A percentile compares a stretch with the other conserved stretches of the same genome.
Evolutionary conservation across 805 yeast genomes (phyloP).

Genomic region (Suhomyces sp.): DNA sequence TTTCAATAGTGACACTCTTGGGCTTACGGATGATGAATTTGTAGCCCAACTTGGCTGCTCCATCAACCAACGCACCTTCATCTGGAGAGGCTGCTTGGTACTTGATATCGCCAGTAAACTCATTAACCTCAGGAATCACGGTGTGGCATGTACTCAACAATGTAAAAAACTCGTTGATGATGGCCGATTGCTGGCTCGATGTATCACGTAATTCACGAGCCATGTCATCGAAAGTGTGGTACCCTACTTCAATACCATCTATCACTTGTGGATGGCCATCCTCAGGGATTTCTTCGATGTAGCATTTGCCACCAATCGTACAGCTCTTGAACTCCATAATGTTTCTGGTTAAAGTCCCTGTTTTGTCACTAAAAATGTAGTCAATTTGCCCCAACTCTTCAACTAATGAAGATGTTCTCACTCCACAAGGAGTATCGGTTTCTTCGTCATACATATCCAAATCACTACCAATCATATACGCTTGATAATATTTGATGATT

Average conservation of each 20-base stretch:
- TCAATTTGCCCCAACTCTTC: slow-evolving; percentile 98
- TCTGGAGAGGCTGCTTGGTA: slow-evolving; percentile 99
- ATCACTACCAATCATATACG: slow-evolving; percentile 89
- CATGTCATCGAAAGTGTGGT: slow-evolving; percentile 65
- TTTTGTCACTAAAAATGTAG: slow-evolving; percentile 93
- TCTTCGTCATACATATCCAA: slow-evolving; percentile 86
- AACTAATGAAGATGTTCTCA: slow-evolving; percentile 90
- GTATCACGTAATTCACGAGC: slow-evolving; percentile 43
- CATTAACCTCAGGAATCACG: slow-evolving; percentile 85
- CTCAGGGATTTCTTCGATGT: slow-evolving; percentile 86
- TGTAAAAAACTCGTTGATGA: slow-evolving; percentile 73
- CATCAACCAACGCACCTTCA: slow-evolving; percentile 97
- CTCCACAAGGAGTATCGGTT: slow-evolving; percentile 91
- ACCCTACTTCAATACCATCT: slow-evolving; percentile 83
- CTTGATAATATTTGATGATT: slow-evolving; percentile 92
- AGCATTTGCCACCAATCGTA: slow-evolving; percentile 88
- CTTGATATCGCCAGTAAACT: slow-evolving; percentile 59
- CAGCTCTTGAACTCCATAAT: slow-evolving; percentile 96
- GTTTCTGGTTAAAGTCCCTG: slow-evolving; percentile 94
- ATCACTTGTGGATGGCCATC: slow-evolving; percentile 67
- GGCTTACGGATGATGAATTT: slow-evolving; percentile 85
- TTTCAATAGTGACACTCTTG: slow-evolving; percentile 64
- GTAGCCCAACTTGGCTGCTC: slow-evolving; percentile 88
- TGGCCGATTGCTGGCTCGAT: slow-evolving; percentile 43
- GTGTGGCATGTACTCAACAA: slow-evolving; percentile 93